Evolutionary conservation across 2,329 filamentous ascomycete species (phyloP), one percentile per base, ranked within the genome.

Genomic region (Pezicula rhizophila): DNA sequence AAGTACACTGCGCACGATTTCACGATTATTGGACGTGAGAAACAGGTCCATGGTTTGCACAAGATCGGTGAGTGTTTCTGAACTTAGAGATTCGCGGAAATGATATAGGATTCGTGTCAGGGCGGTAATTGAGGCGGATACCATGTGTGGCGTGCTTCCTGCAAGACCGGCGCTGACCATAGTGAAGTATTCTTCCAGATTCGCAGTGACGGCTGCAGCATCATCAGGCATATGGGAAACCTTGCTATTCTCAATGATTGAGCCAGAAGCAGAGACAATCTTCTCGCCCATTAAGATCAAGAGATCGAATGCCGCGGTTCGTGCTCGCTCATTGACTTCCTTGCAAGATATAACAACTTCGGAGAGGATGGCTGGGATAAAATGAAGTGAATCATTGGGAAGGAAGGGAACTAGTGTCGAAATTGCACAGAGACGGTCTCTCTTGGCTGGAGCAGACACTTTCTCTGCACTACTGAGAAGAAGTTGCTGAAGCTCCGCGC

Each of bases 131-230:
- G 89, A 90, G 0, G 93, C 93, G 6, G 89, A 95, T 54, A 97
- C 91, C 90, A 97, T 96, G 71, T 97, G 92, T 28, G 93, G 91
- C 10, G 90, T 92, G 60, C 85, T 87, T 49, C 91, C 92, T 2
- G 92, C 93, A 46, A 99, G 79, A 70, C 93, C 93, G 43, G 93
- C 93, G 57, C 89, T 95, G 26, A 97, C 87, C 93, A 99, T 99
- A 48, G 92, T 96, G 72, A 97, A 89, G 70, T 90, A 97, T 68
- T 97, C 93, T 62, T 97, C 92, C 34, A 99, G 79, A 38, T 79
- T 91, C 17, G 93, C 92, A 2, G 80, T 75, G 4, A 85, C 90
- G 28, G 84, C 74, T 2, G 88, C 85, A 0, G 90, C 86, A 65
- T 95, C 84, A 42, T 79, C 72, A 3, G 89, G 80, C 89, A 97